Conservation (phyloP, 495 filamentous ascomycete genomes). For the Trichoderma virens region DNA sequence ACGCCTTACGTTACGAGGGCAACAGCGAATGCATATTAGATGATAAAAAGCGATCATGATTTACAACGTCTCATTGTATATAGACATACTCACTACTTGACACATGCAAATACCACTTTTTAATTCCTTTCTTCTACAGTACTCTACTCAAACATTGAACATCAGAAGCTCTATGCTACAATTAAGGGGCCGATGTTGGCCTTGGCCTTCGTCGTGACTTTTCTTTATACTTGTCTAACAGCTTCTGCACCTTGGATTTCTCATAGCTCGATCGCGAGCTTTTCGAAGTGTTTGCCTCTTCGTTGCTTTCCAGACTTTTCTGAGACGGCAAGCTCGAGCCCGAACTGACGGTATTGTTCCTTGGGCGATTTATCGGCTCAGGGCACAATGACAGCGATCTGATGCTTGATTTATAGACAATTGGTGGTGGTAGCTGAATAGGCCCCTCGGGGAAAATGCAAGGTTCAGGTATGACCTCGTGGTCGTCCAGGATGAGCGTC, state of each 20-base stretch:
- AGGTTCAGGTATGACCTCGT: neutral
- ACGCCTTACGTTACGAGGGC: neutral
- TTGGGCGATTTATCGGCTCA: neutral
- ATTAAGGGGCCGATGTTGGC: neutral
- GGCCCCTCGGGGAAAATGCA: neutral
- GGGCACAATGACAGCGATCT: neutral
- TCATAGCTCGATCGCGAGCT: neutral
- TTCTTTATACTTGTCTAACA: neutral
- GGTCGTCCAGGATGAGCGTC: constrained; percentile 1
- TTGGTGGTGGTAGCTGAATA: neutral
- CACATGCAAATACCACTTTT: too few relatives aligned
- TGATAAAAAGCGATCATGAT: neutral
- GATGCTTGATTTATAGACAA: neutral
- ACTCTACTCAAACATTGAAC: too few relatives aligned
- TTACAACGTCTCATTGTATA: neutral
- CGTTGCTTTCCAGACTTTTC: neutral
- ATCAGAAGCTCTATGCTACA: too few relatives aligned
- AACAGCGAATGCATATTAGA: neutral
- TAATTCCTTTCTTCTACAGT: too few relatives aligned
- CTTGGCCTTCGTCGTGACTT: neutral
- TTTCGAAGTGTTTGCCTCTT: neutral
- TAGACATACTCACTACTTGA: neutral
- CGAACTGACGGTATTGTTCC: neutral
- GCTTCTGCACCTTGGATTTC: neutral
- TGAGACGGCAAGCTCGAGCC: neutral